A percentile compares a stretch with the other conserved stretches of the same genome.
phyloP scores from a whole-genome alignment of 192 early-diverging fungal genomes.

The Geranomyces michiganensis region DNA sequence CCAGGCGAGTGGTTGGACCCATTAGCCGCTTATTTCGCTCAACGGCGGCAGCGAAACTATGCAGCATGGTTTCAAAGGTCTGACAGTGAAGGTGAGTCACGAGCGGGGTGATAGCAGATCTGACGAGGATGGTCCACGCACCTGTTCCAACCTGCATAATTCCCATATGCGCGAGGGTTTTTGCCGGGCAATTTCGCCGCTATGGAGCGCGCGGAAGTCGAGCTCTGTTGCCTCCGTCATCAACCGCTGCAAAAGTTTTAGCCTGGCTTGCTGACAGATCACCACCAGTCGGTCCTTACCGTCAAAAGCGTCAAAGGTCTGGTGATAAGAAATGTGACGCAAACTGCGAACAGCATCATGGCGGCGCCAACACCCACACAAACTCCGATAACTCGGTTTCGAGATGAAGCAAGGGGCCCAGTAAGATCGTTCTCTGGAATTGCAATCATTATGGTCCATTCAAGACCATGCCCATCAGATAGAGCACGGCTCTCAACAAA shows the following conservation, averaged over 20 bases:
- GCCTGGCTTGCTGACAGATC: no score
- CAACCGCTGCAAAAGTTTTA: background rate
- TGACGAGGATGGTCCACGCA: background rate
- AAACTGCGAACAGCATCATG: background rate
- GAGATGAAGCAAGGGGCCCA: background rate
- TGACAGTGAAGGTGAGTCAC: background rate
- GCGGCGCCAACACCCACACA: background rate
- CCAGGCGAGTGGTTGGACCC: background rate
- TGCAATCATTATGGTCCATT: background rate
- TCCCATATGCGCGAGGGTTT: background rate
- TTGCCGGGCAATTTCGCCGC: background rate
- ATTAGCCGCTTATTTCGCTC: background rate
- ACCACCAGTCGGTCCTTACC: background rate
- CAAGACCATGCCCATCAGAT: background rate
- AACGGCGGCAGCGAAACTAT: background rate
- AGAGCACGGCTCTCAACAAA: background rate
- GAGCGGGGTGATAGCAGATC: background rate
- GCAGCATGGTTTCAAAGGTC: background rate
- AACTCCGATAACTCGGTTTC: background rate
- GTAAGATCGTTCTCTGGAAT: constrained; percentile 2
- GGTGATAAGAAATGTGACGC: background rate
- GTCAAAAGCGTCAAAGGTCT: background rate
- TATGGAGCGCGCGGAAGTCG: background rate
- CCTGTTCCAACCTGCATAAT: background rate
- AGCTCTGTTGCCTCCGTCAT: background rate